A percentile compares a stretch with the other conserved stretches of the same genome.
These are phyloP conservation scores for Handroanthus guayacan DNA, from an alignment of 257 asterid species.

Conservation along the genomic window DNA sequence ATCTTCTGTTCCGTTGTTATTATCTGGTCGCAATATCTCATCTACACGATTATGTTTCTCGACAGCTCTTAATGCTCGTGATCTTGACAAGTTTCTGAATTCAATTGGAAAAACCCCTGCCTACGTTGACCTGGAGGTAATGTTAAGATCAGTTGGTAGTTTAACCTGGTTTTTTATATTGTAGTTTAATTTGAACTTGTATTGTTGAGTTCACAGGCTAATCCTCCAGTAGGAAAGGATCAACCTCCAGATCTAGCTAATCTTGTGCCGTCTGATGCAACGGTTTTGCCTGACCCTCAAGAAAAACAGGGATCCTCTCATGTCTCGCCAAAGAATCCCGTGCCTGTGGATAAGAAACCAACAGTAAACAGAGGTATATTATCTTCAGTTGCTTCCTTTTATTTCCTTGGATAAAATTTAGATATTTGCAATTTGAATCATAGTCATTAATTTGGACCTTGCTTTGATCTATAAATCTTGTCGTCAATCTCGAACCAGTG, in stretches of 20 bases:
- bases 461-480: neutral
- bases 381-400: neutral
- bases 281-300: constrained; percentile 46
- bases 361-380: constrained; percentile 52
- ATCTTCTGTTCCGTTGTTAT: constrained; percentile 8
- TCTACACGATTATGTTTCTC: constrained; percentile 29
- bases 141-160: constrained; percentile 27
- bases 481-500: constrained; percentile 2
- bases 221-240: constrained; percentile 91
- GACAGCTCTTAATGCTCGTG: constrained; percentile 72
- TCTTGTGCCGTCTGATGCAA: constrained; percentile 81
- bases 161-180: constrained; percentile 8
- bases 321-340: constrained; percentile 45
- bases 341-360: constrained; percentile 45
- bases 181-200: constrained; percentile 18
- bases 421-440: constrained; percentile 7
- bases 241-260: constrained; percentile 94
- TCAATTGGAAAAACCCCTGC: constrained; percentile 74
- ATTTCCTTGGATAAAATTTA: neutral
- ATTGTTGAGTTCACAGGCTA: constrained; percentile 57
- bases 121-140: constrained; percentile 95
- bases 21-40: constrained; percentile 26
- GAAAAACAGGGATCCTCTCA: constrained; percentile 47
- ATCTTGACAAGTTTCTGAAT: constrained; percentile 81
- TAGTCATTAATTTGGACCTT: neutral